Percentiles rank a stretch among this genome's conserved stretches.
phyloP scores from a whole-genome alignment of 352 stramenopile species.

The Phytophthora vignae region DNA sequence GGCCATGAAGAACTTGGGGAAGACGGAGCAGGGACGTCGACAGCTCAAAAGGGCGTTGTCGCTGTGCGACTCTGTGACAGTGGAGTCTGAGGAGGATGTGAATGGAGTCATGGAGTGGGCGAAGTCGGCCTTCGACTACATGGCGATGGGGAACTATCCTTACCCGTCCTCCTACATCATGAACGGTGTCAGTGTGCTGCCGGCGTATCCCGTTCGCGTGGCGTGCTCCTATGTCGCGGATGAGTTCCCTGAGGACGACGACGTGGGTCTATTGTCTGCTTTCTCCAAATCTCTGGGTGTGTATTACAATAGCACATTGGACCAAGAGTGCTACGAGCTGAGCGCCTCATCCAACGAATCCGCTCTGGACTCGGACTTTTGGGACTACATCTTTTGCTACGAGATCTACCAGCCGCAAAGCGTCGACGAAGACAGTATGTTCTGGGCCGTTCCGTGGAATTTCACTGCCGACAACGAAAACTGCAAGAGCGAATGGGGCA shows the following conservation, averaged over 20 bases:
- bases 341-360: conserved; percentile 62
- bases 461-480: conserved; percentile 61
- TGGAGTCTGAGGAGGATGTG: conserved; percentile 59
- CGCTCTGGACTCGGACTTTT: conserved; percentile 69
- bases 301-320: conserved; percentile 79
- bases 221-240: conserved; percentile 78
- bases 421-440: conserved; percentile 88
- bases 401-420: conserved; percentile 79
- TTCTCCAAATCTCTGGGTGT: conserved; percentile 72
- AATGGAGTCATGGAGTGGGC: conserved; percentile 66
- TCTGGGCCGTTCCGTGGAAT: conserved; percentile 81
- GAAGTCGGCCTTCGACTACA: conserved; percentile 89
- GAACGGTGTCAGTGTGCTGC: conserved; percentile 86
- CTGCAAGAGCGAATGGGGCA: conserved; percentile 73
- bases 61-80: conserved; percentile 60
- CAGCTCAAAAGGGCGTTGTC: conserved; percentile 50
- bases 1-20: conserved; percentile 60
- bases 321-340: conserved; percentile 64
- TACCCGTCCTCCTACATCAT: conserved; percentile 96
- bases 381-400: conserved; percentile 82
- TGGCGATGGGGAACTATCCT: conserved; percentile 97
- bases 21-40: conserved; percentile 53
- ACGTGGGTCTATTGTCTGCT: conserved; percentile 48
- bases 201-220: conserved; percentile 90
- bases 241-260: conserved; percentile 43